These are phyloP conservation scores for Plasmodium chabaudi DNA, from an alignment of 169 alveolate genomes.

Conservation along the genomic window DNA sequence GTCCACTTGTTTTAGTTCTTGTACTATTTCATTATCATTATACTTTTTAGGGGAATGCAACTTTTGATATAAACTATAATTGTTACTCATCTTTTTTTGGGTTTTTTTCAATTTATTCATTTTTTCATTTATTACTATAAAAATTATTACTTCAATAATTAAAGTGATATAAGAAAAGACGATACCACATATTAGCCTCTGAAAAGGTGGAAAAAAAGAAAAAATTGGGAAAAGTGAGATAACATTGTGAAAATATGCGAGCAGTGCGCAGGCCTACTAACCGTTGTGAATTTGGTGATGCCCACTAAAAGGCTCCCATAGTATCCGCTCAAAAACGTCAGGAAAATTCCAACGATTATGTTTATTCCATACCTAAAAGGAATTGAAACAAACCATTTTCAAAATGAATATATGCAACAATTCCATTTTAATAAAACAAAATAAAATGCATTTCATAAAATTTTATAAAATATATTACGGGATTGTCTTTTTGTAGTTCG, in stretches of 20 bases:
- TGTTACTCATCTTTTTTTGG: constrained; percentile 21
- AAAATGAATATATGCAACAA: neutral
- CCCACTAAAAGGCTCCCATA: constrained; percentile 67
- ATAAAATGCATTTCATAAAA: neutral
- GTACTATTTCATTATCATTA: neutral
- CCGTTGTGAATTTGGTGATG: constrained; percentile 56
- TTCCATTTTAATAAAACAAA: neutral
- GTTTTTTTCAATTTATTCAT: constrained; percentile 21
- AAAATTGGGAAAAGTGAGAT: neutral
- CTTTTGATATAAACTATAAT: constrained; percentile 38
- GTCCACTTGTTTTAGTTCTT: constrained; percentile 8
- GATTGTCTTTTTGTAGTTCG: constrained; percentile 42
- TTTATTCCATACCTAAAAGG: constrained; percentile 57
- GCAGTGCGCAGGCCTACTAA: too few species aligned
- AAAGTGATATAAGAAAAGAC: constrained; percentile 55
- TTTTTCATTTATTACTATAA: constrained; percentile 50
- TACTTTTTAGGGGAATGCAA: constrained; percentile 1
- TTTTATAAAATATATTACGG: constrained; percentile 24
- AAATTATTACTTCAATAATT: constrained; percentile 53
- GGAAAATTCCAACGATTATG: constrained; percentile 38
- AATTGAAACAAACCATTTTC: constrained; percentile 7
- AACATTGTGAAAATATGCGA: too few species aligned
- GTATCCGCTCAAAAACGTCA: constrained; percentile 54
- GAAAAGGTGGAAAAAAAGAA: neutral
- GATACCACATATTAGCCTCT: constrained; percentile 59